Evolutionary conservation across 1,139 yeast species (phyloP), one percentile per base, ranked within the genome.

Genomic region (Arxiozyma slooffiae): DNA sequence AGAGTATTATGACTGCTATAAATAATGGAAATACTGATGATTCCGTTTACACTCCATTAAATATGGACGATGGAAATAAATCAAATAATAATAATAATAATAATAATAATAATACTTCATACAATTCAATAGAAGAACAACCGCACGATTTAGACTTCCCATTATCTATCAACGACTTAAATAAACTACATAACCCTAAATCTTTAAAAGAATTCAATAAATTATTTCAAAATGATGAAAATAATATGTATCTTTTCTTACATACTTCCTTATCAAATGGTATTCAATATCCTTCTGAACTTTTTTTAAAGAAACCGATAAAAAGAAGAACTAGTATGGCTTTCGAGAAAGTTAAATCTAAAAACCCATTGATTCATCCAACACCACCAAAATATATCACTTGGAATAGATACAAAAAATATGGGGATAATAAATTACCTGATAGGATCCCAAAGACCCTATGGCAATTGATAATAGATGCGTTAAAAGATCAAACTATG

Each of bases 401-500:
- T 41, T 55, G 17, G 39, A 55, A 36, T 18, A 53, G 96, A 47
- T 60, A 59, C 11, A 56, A 63, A 18, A 67, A 66, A 20, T 94
- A 79, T 66, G 96, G 96, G 34, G 69, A 67, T 23, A 92, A 92
- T 65, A 68, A 63, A 38, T 67, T 94, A 38, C 97, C 97, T 0
- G 81, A 79, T 51, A 78, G 79, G 57, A 73, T 77, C 21, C 76
- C 82, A 8, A 87, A 85, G 65, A 73, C 86, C 2, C 82, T 94
- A 55, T 71, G 83, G 48, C 64, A 67, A 51, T 74, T 94, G 45
- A 82, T 94, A 60, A 80, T 77, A 73, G 88, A 85, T 59, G 97
- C 97, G 2, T 71, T 94, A 71, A 82, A 89, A 57, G 99, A 94
- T 68, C 87, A 88, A 67, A 95, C 94, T 34, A 76, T 94, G 69